phyloP scores from a whole-genome alignment of 148 eudicot genomes.

The Rhododendron simsii region DNA sequence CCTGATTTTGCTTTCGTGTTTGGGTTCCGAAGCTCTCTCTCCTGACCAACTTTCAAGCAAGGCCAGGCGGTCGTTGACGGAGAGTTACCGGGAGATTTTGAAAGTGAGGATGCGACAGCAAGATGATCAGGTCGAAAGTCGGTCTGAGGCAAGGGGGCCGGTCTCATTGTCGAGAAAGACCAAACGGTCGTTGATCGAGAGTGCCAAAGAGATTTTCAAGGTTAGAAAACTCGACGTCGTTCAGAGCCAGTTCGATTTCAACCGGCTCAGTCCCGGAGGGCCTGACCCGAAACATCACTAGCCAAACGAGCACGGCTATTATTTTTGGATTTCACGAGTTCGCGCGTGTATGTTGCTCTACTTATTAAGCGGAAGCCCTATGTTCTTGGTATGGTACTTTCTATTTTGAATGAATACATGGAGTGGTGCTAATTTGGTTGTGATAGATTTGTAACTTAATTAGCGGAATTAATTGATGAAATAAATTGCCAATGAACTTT shows the following conservation, averaged over 20 bases:
- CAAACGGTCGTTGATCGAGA: slow-evolving; percentile 18
- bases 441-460: background rate
- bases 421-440: background rate
- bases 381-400: background rate
- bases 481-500: background rate
- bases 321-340: background rate
- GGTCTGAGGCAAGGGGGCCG: background rate
- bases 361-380: background rate
- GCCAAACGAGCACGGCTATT: background rate
- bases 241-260: slow-evolving; percentile 11
- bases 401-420: background rate
- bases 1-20: slow-evolving; percentile 17
- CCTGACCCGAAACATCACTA: slow-evolving; percentile 55
- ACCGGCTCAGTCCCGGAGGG: slow-evolving; percentile 43
- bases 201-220: slow-evolving; percentile 28
- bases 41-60: slow-evolving; percentile 11
- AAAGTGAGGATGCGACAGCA: background rate
- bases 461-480: background rate
- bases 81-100: background rate
- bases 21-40: slow-evolving; percentile 11
- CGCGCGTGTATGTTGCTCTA: background rate
- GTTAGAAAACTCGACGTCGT: slow-evolving; percentile 15
- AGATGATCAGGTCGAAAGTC: background rate
- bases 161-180: background rate
- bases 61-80: too few species aligned